Evolutionary conservation across 306 rosid species (phyloP).

Genomic region (Citrullus amarus): DNA sequence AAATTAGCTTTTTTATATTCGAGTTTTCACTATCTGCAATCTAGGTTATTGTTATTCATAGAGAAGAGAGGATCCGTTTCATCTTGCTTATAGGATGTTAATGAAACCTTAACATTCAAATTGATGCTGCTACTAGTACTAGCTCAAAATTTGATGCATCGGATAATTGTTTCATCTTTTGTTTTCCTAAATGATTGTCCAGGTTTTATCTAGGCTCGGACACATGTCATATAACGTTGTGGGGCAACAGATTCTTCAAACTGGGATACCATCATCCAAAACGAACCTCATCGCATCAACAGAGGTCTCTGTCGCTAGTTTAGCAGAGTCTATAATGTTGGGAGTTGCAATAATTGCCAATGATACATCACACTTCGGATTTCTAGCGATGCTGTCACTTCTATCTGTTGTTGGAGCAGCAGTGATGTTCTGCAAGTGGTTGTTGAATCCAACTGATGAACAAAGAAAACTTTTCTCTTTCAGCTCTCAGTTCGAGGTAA

Average conservation of each 20-base stretch:
- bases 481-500: constrained; percentile 24
- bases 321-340: constrained; percentile 83
- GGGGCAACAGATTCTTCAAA: constrained; percentile 89
- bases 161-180: background rate
- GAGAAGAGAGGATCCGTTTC: background rate
- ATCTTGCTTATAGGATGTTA: background rate
- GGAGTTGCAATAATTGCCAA: constrained; percentile 83
- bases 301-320: constrained; percentile 87
- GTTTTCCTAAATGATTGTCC: constrained; percentile 13
- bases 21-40: background rate
- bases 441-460: constrained; percentile 77
- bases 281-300: constrained; percentile 88
- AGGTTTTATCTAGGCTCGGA: constrained; percentile 83
- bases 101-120: background rate
- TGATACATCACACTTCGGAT: constrained; percentile 68
- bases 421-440: constrained; percentile 73
- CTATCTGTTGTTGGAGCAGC: constrained; percentile 83
- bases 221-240: constrained; percentile 95
- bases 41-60: background rate
- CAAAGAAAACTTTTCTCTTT: constrained; percentile 58
- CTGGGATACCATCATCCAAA: constrained; percentile 88
- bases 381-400: constrained; percentile 65
- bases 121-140: background rate
- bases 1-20: background rate
- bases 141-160: background rate